phyloP scores from a whole-genome alignment of 805 yeast species.

The Schizosaccharomyces japonicus region DNA sequence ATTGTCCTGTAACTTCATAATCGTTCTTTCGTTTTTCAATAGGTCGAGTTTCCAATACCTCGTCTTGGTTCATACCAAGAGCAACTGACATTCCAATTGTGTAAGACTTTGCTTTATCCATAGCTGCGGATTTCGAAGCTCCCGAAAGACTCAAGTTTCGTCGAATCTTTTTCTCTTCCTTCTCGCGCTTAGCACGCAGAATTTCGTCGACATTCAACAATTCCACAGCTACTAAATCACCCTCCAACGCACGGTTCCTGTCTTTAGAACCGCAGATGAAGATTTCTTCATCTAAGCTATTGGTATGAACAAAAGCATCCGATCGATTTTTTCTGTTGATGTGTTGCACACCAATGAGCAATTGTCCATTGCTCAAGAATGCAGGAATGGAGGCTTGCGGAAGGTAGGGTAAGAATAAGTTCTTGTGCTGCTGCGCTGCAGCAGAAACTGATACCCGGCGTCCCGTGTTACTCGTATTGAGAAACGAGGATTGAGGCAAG shows the following conservation, averaged over 20 bases:
- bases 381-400: conserved; percentile 86
- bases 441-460: neutral
- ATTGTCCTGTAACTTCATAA: conserved; percentile 95
- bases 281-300: conserved; percentile 81
- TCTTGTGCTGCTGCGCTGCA: conserved; percentile 17
- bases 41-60: conserved; percentile 68
- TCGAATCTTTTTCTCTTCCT: conserved; percentile 88
- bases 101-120: neutral
- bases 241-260: conserved; percentile 89
- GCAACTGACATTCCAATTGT: conserved; percentile 4
- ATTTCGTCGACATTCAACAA: conserved; percentile 87
- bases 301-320: conserved; percentile 95
- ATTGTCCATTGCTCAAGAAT: conserved; percentile 63
- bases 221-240: conserved; percentile 90
- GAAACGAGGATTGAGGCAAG: neutral
- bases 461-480: neutral
- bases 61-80: conserved; percentile 39
- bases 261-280: conserved; percentile 96
- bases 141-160: conserved; percentile 19
- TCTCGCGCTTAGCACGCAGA: conserved; percentile 88
- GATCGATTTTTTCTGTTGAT: conserved; percentile 91
- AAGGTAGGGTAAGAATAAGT: conserved; percentile 83
- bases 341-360: conserved; percentile 77
- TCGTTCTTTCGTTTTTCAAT: conserved; percentile 95
- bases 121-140: neutral